Evolutionary conservation across 169 alveolate species (phyloP), one percentile per base, ranked within the genome.

Genomic region (Plasmodium malariae): DNA sequence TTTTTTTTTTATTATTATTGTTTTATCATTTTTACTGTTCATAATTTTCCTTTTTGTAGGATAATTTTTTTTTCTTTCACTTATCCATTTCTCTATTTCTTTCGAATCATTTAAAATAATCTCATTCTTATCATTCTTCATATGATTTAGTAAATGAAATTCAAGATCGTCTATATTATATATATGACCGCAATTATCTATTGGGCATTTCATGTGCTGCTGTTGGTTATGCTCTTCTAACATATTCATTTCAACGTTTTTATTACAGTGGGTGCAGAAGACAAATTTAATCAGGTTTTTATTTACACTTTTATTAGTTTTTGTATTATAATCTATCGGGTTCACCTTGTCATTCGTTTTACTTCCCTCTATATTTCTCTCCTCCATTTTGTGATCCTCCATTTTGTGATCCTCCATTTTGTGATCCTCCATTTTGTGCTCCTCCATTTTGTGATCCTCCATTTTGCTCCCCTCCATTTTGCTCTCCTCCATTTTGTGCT

Each of bases 51-150:
- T 59, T 69, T 62, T 68, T 21, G 87, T 68, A 17, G 92, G 92
- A 59, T 69, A 86, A 45, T 86, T 86, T 63, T 69, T 69, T 68
- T 86, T 86, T 49, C 92, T 55, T 49, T 86, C 92, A 19, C 59
- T 43, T 4, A 86, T 54, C 92, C 92, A 86, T 37, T 55, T 86
- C 70, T 86, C 48, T 55, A 86, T 86, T 55, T 86, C 92, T 70
- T 86, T 51, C 19, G 74, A 19, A 60, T 59, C 63, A n/a, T 57
- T 60, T 37, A 86, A 63, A 60, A 86, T 86, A 28, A 11, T 62
- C 70, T 86, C 74, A 68, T 86, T 60, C 2, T 59, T 86, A 14
- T 70, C 92, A 69, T 86, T 86, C 62, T 86, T 86, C 54, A 69
- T 60, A 69, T 86, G 92, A 32, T 57, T 86, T 86, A 86, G 62